Conservation (phyloP, 306 rosid species). For the Vicia villosa region DNA sequence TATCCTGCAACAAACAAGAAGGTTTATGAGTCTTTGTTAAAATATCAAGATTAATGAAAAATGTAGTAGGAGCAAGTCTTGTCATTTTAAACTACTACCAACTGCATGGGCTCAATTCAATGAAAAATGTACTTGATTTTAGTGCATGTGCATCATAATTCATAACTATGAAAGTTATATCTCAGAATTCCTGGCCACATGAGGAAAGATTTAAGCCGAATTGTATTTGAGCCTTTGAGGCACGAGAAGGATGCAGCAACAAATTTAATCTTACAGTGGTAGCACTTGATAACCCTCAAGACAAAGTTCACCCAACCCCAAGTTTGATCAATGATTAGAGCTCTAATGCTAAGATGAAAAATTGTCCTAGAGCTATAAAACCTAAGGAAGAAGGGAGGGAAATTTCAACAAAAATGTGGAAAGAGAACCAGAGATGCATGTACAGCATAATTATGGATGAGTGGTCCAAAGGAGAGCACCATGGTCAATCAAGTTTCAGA, state of each 20-base stretch:
- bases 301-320: conserved; percentile 9
- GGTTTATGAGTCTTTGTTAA: conserved; percentile 6
- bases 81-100: conserved; percentile 3
- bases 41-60: not conserved
- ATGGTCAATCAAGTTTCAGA: conserved; percentile 8
- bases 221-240: not conserved
- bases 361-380: not conserved
- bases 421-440: not conserved
- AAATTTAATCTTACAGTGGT: not conserved
- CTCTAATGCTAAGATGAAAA: not conserved
- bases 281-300: conserved; percentile 10
- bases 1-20: conserved; percentile 53
- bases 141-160: conserved; percentile 11
- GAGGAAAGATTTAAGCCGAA: conserved; percentile 6
- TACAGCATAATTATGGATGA: conserved; percentile 2
- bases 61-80: not conserved
- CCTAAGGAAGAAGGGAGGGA: conserved; percentile 1
- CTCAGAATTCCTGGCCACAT: not conserved
- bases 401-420: not conserved
- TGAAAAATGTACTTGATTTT: conserved; percentile 6
- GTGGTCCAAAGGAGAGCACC: not conserved
- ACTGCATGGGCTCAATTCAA: conserved; percentile 4
- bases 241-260: not conserved
- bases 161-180: not conserved
- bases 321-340: conserved; percentile 4